A percentile compares a stretch with the other conserved stretches of the same genome.
Evolutionary conservation across 345 rosid genomes (phyloP).

Genomic region (Citrus mangshanensis): DNA sequence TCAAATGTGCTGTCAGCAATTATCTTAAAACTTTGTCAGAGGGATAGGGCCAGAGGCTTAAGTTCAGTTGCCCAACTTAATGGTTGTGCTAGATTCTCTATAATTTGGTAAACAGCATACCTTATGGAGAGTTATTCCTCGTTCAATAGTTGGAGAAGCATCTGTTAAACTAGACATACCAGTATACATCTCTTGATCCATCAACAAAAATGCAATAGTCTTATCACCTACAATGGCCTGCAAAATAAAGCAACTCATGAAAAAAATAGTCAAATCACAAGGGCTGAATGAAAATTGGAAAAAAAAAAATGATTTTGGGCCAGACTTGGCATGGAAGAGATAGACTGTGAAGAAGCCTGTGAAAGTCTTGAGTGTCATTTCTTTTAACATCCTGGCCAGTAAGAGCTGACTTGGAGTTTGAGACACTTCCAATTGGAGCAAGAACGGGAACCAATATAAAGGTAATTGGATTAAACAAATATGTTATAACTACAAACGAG

Average conservation of each 20-base stretch:
- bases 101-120: slow-evolving; percentile 23
- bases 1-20: background rate
- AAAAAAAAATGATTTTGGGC: background rate
- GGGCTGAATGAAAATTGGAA: background rate
- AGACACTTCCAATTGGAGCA: background rate
- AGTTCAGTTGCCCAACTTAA: background rate
- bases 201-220: slow-evolving; percentile 63
- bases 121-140: slow-evolving; percentile 82
- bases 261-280: slow-evolving; percentile 6
- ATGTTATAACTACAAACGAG: background rate
- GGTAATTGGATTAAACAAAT: slow-evolving; percentile 9
- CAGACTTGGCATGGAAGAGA: slow-evolving; percentile 1
- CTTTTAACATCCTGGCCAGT: background rate
- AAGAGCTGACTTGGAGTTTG: background rate
- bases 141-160: slow-evolving; percentile 49
- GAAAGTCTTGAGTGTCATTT: background rate
- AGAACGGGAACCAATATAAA: background rate
- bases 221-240: slow-evolving; percentile 85
- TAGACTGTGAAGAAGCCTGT: slow-evolving; percentile 1
- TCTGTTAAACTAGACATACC: slow-evolving; percentile 67
- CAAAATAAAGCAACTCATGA: slow-evolving; percentile 16
- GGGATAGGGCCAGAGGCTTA: background rate
- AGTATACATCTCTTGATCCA: slow-evolving; percentile 77
- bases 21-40: background rate
- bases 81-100: background rate